Percentiles rank a stretch among this genome's conserved stretches.
Conservation (phyloP, 2,329 filamentous ascomycete species). For the Arthrinium puccinioides region DNA sequence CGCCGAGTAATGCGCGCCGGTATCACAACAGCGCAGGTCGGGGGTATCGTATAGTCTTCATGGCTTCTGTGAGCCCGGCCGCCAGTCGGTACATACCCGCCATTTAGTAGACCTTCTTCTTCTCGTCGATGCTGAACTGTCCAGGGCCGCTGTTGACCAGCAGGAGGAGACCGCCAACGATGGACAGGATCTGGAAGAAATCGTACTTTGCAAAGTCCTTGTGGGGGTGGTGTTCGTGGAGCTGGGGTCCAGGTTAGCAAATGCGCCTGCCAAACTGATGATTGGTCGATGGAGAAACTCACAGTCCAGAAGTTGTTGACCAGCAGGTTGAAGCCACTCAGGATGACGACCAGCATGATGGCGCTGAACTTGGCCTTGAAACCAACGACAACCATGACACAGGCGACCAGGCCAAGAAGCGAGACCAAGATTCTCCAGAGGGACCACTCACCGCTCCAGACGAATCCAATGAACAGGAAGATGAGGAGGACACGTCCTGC, state of each 20-base stretch:
- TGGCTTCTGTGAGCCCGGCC: not conserved
- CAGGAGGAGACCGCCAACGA: conserved; percentile 91
- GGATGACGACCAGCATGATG: conserved; percentile 85
- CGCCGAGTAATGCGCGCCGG: conserved; percentile 7
- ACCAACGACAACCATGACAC: conserved; percentile 96
- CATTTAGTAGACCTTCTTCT: conserved; percentile 97
- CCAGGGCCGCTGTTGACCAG: conserved; percentile 98
- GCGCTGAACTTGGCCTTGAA: conserved; percentile 99
- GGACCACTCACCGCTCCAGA: conserved; percentile 91
- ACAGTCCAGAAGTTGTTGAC: conserved; percentile 99
- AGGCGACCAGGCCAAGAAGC: conserved; percentile 78
- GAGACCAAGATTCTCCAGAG: conserved; percentile 82
- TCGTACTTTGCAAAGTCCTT: conserved; percentile 99
- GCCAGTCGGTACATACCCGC: not conserved
- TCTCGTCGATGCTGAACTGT: conserved; percentile 97
- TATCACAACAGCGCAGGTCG: not conserved
- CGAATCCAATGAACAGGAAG: conserved; percentile 94
- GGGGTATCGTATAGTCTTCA: not conserved
- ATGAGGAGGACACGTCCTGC: conserved; percentile 92
- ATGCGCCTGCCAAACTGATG: conserved; percentile 5
- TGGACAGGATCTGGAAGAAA: conserved; percentile 99
- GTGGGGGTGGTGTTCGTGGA: conserved; percentile 96
- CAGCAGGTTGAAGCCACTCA: conserved; percentile 92
- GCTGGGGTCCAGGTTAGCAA: conserved; percentile 41
- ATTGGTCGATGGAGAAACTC: no score